Conservation (phyloP, 73 alveolate species). For the Tetrahymena borealis region DNA sequence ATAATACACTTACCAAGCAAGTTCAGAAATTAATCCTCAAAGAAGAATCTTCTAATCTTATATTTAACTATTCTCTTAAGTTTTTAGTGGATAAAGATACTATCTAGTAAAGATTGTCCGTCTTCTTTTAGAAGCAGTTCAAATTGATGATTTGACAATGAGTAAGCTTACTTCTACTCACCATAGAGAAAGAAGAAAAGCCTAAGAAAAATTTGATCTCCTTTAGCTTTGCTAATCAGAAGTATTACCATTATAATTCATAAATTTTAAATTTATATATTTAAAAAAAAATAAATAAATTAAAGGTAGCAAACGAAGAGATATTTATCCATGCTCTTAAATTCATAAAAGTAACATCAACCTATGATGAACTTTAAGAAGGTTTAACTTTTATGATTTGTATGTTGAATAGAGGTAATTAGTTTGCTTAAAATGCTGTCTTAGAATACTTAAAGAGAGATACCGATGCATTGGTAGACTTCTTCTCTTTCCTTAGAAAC, state of each 20-base stretch:
- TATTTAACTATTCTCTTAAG: neutral
- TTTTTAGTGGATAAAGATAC: neutral
- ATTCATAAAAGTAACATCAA: neutral
- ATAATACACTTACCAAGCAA: neutral
- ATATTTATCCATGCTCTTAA: neutral
- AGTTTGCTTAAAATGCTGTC: neutral
- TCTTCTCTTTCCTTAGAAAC: neutral
- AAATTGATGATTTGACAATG: neutral
- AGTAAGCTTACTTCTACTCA: neutral
- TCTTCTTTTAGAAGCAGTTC: neutral
- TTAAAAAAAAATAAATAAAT: too few relatives aligned
- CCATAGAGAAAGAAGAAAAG: neutral
- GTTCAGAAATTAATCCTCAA: neutral
- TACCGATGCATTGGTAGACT: neutral
- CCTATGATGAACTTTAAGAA: neutral
- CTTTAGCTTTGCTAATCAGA: neutral
- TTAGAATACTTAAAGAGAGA: neutral
- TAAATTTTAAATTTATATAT: too few relatives aligned
- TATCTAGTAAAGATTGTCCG: neutral
- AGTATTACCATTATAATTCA: neutral
- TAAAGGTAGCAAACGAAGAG: neutral
- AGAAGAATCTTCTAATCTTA: neutral
- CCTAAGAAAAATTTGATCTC: neutral
- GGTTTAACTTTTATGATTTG: neutral
- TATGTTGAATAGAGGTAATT: neutral